These are phyloP conservation scores for Trametes coccinea DNA, from an alignment of 768 basidiomycete species.

Conservation along the genomic window DNA sequence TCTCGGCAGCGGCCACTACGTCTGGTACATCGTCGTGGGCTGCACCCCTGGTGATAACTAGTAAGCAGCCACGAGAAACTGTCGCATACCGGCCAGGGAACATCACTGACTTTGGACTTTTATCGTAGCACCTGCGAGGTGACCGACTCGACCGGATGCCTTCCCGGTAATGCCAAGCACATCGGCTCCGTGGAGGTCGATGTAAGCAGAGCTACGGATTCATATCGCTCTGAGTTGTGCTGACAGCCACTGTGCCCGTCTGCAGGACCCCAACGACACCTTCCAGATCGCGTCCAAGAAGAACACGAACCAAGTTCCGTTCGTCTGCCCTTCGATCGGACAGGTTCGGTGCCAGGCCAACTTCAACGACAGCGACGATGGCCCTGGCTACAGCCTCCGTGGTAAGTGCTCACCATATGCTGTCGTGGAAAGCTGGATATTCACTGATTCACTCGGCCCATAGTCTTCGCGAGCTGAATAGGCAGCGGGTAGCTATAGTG, in stretches of 20 bases:
- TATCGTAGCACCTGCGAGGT: slow-evolving; percentile 4
- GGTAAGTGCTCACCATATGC: neutral
- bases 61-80: neutral
- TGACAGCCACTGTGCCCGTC: too few species aligned
- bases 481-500: too few species aligned
- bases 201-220: neutral
- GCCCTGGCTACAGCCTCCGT: slow-evolving; percentile 14
- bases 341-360: slow-evolving; percentile 17
- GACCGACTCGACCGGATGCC: slow-evolving; percentile 5
- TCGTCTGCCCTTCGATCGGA: slow-evolving; percentile 10
- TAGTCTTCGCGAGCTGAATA: too few species aligned
- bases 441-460: too few species aligned
- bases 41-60: neutral
- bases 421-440: too few species aligned
- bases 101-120: neutral
- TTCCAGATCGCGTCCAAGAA: slow-evolving; percentile 1
- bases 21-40: slow-evolving; percentile 2
- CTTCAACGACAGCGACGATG: slow-evolving; percentile 18
- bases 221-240: neutral
- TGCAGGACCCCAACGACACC: slow-evolving; percentile 11
- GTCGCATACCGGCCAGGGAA: neutral
- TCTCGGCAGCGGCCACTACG: slow-evolving; percentile 5
- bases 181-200: slow-evolving; percentile 14
- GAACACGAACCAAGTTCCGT: slow-evolving; percentile 6
- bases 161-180: neutral